phyloP scores from a whole-genome alignment of 1,284 basidiomycete species.

The Limonomyces culmigenus region DNA sequence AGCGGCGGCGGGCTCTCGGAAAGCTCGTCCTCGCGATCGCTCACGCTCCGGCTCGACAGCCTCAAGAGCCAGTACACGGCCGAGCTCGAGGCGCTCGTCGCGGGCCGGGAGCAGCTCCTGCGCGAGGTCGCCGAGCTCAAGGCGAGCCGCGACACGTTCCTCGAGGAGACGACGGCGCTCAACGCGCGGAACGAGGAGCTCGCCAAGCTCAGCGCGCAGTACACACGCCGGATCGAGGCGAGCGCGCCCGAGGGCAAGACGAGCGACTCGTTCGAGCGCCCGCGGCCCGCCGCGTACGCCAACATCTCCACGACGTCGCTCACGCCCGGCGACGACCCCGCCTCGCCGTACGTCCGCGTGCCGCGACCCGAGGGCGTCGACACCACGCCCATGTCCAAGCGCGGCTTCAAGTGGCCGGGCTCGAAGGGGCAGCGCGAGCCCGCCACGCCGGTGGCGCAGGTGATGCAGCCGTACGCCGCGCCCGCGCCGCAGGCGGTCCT shows the following conservation, averaged over 20 bases:
- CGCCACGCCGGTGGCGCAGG: not conserved
- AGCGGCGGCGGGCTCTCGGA: conserved; percentile 25
- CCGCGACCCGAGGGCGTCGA: conserved; percentile 14
- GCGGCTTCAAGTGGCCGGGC: conserved; percentile 12
- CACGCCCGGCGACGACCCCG: conserved; percentile 5
- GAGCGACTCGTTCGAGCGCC: conserved; percentile 18
- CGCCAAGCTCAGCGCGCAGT: conserved; percentile 70
- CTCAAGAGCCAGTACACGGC: conserved; percentile 79
- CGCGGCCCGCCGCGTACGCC: conserved; percentile 11
- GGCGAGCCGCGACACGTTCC: conserved; percentile 70
- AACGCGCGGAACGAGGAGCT: conserved; percentile 89
- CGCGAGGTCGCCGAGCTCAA: conserved; percentile 82
- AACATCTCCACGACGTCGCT: conserved; percentile 14
- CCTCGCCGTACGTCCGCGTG: conserved; percentile 12
- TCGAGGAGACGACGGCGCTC: conserved; percentile 83
- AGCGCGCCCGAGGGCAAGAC: conserved; percentile 13
- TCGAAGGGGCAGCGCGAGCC: no score
- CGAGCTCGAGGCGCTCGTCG: conserved; percentile 73
- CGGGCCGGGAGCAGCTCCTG: conserved; percentile 63
- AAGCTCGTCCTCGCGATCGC: conserved; percentile 17
- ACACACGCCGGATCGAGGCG: conserved; percentile 58
- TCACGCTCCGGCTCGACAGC: conserved; percentile 78
- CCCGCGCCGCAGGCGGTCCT: conserved; percentile 7
- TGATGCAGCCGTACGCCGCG: conserved; percentile 31
- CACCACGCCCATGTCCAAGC: conserved; percentile 16